Base-by-base conservation (phyloP, 768 basidiomycete species). In the Amanita muscaria region DNA sequence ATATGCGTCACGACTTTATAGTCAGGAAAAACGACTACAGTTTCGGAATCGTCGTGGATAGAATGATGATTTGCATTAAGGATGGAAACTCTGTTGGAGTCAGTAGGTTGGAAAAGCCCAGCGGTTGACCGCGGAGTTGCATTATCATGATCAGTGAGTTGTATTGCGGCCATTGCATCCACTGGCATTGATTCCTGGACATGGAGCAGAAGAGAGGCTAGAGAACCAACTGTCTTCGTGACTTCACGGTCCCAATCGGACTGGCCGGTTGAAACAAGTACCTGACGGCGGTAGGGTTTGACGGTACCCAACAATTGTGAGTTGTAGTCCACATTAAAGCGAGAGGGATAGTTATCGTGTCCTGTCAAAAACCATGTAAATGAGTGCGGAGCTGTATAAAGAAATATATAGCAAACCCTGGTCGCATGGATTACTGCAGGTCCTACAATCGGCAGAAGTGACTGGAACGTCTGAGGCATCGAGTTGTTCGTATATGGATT, bases 11-110 rank as follows among this genome's bases (percentile, higher is more conserved):
- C 74, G 36, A 91, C 71, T 52, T 80, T 90, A 68, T 82, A 98
- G 63, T 99, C 94, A 5, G 94, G 94, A 54, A 99, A 79, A 2
- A 97, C 76, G 33, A 99, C 70, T 14, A 93, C 86, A 0, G 86
- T 85, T 52, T 93, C 83, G 41, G 70, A 66, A 39, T 76, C 68
- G 27, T 72, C 59, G 45, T 80, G 70, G 42, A 80, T 63, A 5
- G 85, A 79, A 46, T 69, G 69, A 55, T 90, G 84, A 55, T 84
- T 91, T 19, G 88, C 89, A 55, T 94, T 94, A 35, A 91, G 69
- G 27, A 94, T 76, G 2, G 85, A 77, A 34, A 88, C 68, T 32
- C 69, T 69, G 10, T 62, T 69, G 16, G 76, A 68, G 48, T 79
- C 72, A 14, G 74, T 58, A 23, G 78, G 69, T 23, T 68, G 64